Evolutionary conservation across 139 green algal genomes (phyloP).

Genomic region (Asterochloris sp.): DNA sequence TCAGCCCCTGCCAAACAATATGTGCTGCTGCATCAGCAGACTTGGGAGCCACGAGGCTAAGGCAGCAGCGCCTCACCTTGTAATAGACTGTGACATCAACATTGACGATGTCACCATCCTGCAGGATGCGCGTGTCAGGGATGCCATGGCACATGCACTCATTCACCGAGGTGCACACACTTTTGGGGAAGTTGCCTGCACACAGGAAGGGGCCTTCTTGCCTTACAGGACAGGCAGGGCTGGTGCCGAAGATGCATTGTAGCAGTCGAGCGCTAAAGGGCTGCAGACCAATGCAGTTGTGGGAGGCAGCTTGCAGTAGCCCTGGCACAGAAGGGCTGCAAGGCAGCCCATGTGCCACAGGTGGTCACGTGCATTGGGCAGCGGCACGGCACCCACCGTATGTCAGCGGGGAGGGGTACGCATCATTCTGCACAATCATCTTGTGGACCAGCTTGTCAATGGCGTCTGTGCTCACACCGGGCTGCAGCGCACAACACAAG

Average conservation of each 20-base stretch:
- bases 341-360: too few relatives aligned
- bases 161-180: conserved; percentile 96
- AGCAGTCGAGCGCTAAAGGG: background rate
- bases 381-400: conserved; percentile 49
- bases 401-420: conserved; percentile 94
- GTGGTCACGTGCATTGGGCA: too few relatives aligned
- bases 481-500: conserved; percentile 15
- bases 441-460: conserved; percentile 92
- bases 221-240: background rate
- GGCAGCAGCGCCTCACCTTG: conserved; percentile 41
- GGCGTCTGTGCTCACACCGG: conserved; percentile 90
- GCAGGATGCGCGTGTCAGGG: conserved; percentile 62
- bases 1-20: background rate
- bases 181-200: conserved; percentile 89
- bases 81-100: conserved; percentile 97
- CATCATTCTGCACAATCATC: conserved; percentile 76
- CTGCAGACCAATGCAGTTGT: background rate
- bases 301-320: background rate
- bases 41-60: background rate
- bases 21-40: background rate
- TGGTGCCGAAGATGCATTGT: background rate
- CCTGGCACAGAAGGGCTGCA: too few relatives aligned
- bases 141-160: conserved; percentile 98
- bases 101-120: conserved; percentile 94
- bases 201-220: background rate